A percentile compares a stretch with the other conserved stretches of the same genome.
These are phyloP conservation scores for Candida jianshihensis DNA, from an alignment of 805 yeast species.

Conservation along the genomic window DNA sequence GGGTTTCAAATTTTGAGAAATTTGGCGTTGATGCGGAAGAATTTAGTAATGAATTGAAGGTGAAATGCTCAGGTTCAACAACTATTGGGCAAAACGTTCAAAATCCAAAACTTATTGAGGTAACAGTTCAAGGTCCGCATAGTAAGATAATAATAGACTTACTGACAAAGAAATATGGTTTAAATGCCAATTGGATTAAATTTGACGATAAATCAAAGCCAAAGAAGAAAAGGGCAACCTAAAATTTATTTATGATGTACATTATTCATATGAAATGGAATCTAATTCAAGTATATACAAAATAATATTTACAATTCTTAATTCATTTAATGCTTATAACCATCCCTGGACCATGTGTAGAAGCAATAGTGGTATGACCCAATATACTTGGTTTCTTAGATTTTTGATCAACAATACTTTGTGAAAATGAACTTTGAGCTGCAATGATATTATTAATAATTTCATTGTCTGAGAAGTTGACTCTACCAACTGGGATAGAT, in stretches of 20 bases:
- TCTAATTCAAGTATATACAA: constrained; percentile 3
- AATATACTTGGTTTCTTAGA: constrained; percentile 61
- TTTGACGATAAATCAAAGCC: constrained; percentile 55
- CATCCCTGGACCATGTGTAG: constrained; percentile 77
- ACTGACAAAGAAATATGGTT: constrained; percentile 49
- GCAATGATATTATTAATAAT: constrained; percentile 63
- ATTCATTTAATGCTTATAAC: constrained; percentile 43
- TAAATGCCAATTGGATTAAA: constrained; percentile 59
- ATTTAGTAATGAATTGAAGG: constrained; percentile 62
- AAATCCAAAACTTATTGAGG: constrained; percentile 53
- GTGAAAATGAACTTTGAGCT: constrained; percentile 54
- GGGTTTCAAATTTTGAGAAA: constrained; percentile 60
- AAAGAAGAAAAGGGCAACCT: constrained; percentile 35
- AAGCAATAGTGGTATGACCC: constrained; percentile 61
- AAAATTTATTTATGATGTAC: no score
- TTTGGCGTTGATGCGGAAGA: constrained; percentile 59
- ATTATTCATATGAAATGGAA: not conserved
- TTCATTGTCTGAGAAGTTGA: constrained; percentile 71
- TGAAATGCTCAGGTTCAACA: constrained; percentile 84
- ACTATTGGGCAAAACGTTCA: constrained; percentile 57
- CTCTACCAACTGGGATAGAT: constrained; percentile 67
- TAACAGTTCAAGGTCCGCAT: constrained; percentile 90
- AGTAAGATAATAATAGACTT: constrained; percentile 52
- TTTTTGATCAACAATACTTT: constrained; percentile 46
- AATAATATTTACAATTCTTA: not conserved